Base-by-base conservation (phyloP, 148 eudicot genomes). In the Fagopyrum esculentum region DNA sequence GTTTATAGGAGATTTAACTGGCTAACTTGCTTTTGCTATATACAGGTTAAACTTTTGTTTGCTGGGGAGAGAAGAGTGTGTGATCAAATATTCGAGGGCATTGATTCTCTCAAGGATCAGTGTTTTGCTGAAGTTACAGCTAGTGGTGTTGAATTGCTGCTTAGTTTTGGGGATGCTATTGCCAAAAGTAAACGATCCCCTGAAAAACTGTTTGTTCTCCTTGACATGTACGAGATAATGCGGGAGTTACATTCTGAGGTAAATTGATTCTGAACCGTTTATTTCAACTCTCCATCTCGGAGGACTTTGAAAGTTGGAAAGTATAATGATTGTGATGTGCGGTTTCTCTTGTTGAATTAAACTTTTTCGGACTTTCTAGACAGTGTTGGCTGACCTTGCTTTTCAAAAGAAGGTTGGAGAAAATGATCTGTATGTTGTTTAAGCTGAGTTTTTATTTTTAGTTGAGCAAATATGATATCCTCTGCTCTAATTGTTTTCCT, bases 221-320 rank as follows among this genome's bases (percentile, higher is more conserved):
- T 95, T 74, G 99, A 95, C 85, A 95, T 95, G 99, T 95, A 95
- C 84, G 99, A 92, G 87, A 95, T 95, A 72, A 95, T 95, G 99
- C 87, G 97, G 26, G 99, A 95, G 78, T 87, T 95, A 80, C 99
- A 92, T 76, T 79, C 92, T 5, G 98, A 96, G 99, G 99, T 96
- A 77, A 73, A 12, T 63, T 16, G 46, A 16, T 71, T 71, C 71
- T 66, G 46, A 66, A 4, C 9, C 45, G n/a, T 2, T 35, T 66
- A 13, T 15, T 19, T 57, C 3, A 19, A 6, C 15, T 66, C 17
- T 40, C n/a, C 16, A 11, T 35, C 45, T 59, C 30, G 40, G 35
- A 59, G 64, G 26, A 29, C 11, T 59, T 59, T 59, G 64, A 57
- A 57, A 29, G 63, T 0, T 22, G 64, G 1, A 0, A 59, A 59